A percentile compares a stretch with the other conserved stretches of the same genome.
These are phyloP conservation scores for Hysterangium stoloniferum DNA, from an alignment of 768 basidiomycete genomes.

Conservation along the genomic window DNA sequence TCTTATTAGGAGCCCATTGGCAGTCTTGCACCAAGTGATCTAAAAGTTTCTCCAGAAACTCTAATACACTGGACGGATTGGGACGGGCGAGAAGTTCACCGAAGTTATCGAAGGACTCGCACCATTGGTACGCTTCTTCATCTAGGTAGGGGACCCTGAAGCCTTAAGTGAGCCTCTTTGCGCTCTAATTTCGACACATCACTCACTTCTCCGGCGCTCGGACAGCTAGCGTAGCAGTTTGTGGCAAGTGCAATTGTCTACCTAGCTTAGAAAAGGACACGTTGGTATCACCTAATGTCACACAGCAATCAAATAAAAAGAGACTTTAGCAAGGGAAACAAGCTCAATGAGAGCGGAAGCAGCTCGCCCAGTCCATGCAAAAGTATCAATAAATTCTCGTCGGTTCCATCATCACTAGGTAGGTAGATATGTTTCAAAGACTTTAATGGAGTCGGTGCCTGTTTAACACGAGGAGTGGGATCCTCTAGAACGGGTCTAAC, in stretches of 20 bases:
- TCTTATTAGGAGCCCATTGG: conserved; percentile 55
- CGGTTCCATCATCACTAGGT: conserved; percentile 74
- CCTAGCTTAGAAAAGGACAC: conserved; percentile 71
- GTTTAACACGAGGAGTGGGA: conserved; percentile 32
- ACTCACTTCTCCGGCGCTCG: conserved; percentile 71
- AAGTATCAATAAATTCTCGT: conserved; percentile 78
- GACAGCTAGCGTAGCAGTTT: conserved; percentile 78
- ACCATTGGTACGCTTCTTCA: conserved; percentile 82
- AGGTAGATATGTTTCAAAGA: conserved; percentile 55
- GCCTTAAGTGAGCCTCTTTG: background rate
- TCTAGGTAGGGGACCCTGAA: conserved; percentile 62
- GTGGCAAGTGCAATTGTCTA: conserved; percentile 70
- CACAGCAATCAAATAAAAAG: background rate
- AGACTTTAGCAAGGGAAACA: background rate
- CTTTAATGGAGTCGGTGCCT: conserved; percentile 39
- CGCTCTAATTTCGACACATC: background rate
- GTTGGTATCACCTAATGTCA: conserved; percentile 66
- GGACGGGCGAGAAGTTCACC: conserved; percentile 66
- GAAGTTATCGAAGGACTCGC: conserved; percentile 68
- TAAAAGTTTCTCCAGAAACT: conserved; percentile 44
- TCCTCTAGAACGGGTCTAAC: conserved; percentile 1
- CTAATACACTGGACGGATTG: conserved; percentile 63
- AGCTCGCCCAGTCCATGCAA: conserved; percentile 77
- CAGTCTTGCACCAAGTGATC: conserved; percentile 52
- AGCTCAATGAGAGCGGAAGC: background rate